Evolutionary conservation across 2,329 filamentous ascomycete genomes (phyloP).

Genomic region (Aplosporella prunicola): DNA sequence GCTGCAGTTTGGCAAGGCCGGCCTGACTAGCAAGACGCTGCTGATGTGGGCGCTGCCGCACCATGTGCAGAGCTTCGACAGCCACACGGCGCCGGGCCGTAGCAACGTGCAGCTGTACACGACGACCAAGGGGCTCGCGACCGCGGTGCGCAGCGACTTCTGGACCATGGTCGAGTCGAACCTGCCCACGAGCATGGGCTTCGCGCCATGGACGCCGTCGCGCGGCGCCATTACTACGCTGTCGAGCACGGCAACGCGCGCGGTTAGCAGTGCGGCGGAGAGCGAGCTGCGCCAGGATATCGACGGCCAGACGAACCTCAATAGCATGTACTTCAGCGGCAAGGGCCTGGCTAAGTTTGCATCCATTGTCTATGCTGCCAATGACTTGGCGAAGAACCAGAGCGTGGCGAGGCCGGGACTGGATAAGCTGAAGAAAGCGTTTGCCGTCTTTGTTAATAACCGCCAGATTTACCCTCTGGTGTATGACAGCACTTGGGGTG

Average conservation of each 20-base stretch:
- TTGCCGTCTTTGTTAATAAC: constrained; percentile 40
- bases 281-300: constrained; percentile 73
- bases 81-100: constrained; percentile 40
- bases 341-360: constrained; percentile 44
- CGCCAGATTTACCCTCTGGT: constrained; percentile 43
- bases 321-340: constrained; percentile 56
- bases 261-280: constrained; percentile 53
- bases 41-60: constrained; percentile 90
- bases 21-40: constrained; percentile 48
- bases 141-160: constrained; percentile 44
- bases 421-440: constrained; percentile 42
- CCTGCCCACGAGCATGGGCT: constrained; percentile 65
- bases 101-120: constrained; percentile 59
- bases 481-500: constrained; percentile 61
- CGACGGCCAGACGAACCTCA: constrained; percentile 58
- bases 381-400: constrained; percentile 53
- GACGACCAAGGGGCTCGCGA: constrained; percentile 78
- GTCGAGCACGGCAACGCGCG: constrained; percentile 42
- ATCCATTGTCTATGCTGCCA: constrained; percentile 33
- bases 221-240: constrained; percentile 33
- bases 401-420: constrained; percentile 43
- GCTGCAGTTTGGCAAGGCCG: constrained; percentile 62
- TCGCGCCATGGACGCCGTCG: constrained; percentile 65
- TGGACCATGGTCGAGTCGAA: constrained; percentile 62
- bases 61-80: constrained; percentile 68